phyloP scores from a whole-genome alignment of 2,329 filamentous ascomycete genomes.

The Fusarium solani-melongenae region DNA sequence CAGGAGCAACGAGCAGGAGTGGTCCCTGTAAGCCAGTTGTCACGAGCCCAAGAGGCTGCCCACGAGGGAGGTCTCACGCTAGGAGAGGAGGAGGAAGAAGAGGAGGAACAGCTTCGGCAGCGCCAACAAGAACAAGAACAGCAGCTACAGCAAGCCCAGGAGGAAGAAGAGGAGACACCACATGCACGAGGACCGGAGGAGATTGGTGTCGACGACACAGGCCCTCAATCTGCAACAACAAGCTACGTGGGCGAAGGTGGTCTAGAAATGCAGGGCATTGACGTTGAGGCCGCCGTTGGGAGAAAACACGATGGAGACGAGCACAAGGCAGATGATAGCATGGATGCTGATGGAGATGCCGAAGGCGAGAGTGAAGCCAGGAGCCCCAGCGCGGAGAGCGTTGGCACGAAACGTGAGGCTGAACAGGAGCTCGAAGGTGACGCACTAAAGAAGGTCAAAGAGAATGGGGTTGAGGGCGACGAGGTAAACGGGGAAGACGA shows the following conservation, averaged over 20 bases:
- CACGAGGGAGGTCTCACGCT: slow-evolving; percentile 43
- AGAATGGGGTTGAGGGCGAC: slow-evolving; percentile 51
- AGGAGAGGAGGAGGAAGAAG: slow-evolving; percentile 46
- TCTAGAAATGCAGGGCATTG: slow-evolving; percentile 65
- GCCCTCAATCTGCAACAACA: slow-evolving; percentile 69
- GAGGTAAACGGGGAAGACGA: slow-evolving; percentile 8
- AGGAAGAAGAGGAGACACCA: slow-evolving; percentile 70
- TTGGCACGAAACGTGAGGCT: slow-evolving; percentile 66
- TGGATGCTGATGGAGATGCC: slow-evolving; percentile 33
- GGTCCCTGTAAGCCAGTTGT: slow-evolving; percentile 74
- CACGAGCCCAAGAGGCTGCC: slow-evolving; percentile 52
- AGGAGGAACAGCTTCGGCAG: slow-evolving; percentile 16
- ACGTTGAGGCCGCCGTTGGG: slow-evolving; percentile 71
- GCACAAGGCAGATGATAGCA: slow-evolving; percentile 19
- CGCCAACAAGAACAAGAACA: background rate
- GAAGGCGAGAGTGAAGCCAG: slow-evolving; percentile 44
- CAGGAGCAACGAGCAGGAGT: slow-evolving; percentile 87
- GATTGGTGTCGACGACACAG: slow-evolving; percentile 88
- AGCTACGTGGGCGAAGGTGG: slow-evolving; percentile 53
- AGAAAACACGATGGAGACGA: slow-evolving; percentile 55
- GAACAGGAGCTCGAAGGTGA: slow-evolving; percentile 58
- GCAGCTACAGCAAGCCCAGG: slow-evolving; percentile 43
- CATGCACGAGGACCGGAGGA: slow-evolving; percentile 87
- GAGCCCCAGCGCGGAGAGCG: slow-evolving; percentile 46
- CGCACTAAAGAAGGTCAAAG: slow-evolving; percentile 62